These are phyloP conservation scores for Neurospora africana DNA, from an alignment of 495 filamentous ascomycete species.

Conservation along the genomic window DNA sequence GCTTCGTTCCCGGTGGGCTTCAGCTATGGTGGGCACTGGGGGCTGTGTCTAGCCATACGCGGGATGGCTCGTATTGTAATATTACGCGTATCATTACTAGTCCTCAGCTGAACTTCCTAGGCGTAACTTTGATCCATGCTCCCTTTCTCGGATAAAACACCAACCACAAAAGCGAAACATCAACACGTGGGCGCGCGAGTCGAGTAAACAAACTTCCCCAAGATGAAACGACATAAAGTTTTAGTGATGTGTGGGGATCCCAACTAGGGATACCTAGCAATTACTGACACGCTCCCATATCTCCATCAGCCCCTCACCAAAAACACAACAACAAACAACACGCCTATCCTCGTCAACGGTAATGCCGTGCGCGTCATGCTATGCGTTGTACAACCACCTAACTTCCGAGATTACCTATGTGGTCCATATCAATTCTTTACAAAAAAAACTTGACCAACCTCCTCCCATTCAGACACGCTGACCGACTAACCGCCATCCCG, in stretches of 20 bases:
- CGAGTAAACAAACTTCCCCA: background rate
- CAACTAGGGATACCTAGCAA: background rate
- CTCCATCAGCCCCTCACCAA: background rate
- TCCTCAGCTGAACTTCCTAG: background rate
- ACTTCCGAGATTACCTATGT: background rate
- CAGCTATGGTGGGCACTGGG: background rate
- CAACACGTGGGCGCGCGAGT: background rate
- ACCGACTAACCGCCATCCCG: background rate
- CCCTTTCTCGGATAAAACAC: background rate
- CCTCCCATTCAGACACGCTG: background rate
- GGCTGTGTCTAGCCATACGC: background rate
- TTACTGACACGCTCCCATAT: background rate
- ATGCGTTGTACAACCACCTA: background rate
- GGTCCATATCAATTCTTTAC: background rate
- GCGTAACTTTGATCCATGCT: background rate
- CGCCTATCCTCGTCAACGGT: background rate
- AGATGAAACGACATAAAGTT: background rate
- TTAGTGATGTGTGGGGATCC: too few relatives aligned
- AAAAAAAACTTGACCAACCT: background rate
- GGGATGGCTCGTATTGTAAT: background rate
- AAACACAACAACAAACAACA: background rate
- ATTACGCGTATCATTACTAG: background rate
- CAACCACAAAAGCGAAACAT: background rate
- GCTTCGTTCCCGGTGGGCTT: background rate
- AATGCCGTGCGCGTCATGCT: background rate